Evolutionary conservation across 225 moss, liverwort and hornwort genomes (phyloP).

Genomic region (Sphagnum tenellum): DNA sequence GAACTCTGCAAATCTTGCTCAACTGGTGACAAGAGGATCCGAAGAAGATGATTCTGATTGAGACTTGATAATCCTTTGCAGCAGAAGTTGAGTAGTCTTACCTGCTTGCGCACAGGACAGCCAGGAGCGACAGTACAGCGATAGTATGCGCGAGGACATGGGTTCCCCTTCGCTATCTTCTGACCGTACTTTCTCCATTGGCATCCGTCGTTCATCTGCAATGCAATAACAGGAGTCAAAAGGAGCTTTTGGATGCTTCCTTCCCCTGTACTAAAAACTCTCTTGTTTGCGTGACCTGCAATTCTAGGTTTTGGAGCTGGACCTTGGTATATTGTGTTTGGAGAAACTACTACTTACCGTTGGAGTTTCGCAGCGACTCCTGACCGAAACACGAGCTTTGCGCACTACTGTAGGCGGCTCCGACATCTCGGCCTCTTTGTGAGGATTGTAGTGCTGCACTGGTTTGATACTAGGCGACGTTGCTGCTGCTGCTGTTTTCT

Average conservation of each 20-base stretch:
- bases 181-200: conserved; percentile 82
- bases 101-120: conserved; percentile 80
- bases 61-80: background rate
- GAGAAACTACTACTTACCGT: conserved; percentile 18
- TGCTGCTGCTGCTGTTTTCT: conserved; percentile 14
- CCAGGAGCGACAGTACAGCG: conserved; percentile 68
- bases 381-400: conserved; percentile 52
- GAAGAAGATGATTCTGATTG: background rate
- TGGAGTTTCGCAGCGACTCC: conserved; percentile 48
- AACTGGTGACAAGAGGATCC: background rate
- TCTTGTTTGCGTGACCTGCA: background rate
- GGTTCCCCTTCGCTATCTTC: conserved; percentile 77
- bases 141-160: conserved; percentile 71
- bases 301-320: background rate
- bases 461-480: conserved; percentile 11
- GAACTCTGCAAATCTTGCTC: no score
- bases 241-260: background rate
- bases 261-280: background rate
- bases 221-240: background rate
- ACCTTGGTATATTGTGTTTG: conserved; percentile 4
- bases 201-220: conserved; percentile 70
- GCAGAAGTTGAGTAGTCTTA: background rate
- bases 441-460: no score
- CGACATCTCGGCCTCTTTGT: background rate
- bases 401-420: conserved; percentile 33